These are phyloP conservation scores for Athelia psychrophila DNA, from an alignment of 1,284 basidiomycete species.

Conservation along the genomic window DNA sequence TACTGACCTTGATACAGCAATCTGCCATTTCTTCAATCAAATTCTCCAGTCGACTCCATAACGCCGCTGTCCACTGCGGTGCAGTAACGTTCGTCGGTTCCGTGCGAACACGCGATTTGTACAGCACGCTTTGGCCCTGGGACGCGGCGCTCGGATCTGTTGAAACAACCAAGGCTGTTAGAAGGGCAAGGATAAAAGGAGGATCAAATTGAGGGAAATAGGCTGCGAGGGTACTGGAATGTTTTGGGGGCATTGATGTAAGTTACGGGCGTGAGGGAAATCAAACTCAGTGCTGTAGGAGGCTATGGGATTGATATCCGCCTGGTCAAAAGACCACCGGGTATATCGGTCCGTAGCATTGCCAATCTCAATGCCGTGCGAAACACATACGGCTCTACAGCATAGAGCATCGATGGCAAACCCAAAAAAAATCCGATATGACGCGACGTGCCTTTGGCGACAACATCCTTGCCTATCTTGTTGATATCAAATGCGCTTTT, in stretches of 20 bases:
- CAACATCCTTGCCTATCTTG: constrained; percentile 80
- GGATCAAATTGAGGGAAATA: neutral
- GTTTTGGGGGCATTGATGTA: too few species aligned
- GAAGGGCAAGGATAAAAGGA: too few species aligned
- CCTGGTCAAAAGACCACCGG: too few species aligned
- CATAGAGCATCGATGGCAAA: too few species aligned
- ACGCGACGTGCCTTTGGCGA: constrained; percentile 60
- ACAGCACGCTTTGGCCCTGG: constrained; percentile 35
- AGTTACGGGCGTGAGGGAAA: too few species aligned
- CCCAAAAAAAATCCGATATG: too few species aligned
- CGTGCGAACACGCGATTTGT: constrained; percentile 78
- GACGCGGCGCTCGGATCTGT: constrained; percentile 29
- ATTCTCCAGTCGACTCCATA: constrained; percentile 82
- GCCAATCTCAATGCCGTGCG: too few species aligned
- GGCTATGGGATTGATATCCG: neutral
- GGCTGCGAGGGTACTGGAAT: too few species aligned
- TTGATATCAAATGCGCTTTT: constrained; percentile 82
- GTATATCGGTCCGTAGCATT: too few species aligned
- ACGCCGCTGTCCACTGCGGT: constrained; percentile 75
- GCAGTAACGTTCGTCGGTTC: constrained; percentile 83
- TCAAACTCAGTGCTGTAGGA: too few species aligned
- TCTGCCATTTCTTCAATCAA: constrained; percentile 88
- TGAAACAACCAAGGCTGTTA: too few species aligned
- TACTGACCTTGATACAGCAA: constrained; percentile 82
- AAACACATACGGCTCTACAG: too few species aligned